Evolutionary conservation across 1,139 yeast species (phyloP).

Genomic region (Blastobotrys apis): DNA sequence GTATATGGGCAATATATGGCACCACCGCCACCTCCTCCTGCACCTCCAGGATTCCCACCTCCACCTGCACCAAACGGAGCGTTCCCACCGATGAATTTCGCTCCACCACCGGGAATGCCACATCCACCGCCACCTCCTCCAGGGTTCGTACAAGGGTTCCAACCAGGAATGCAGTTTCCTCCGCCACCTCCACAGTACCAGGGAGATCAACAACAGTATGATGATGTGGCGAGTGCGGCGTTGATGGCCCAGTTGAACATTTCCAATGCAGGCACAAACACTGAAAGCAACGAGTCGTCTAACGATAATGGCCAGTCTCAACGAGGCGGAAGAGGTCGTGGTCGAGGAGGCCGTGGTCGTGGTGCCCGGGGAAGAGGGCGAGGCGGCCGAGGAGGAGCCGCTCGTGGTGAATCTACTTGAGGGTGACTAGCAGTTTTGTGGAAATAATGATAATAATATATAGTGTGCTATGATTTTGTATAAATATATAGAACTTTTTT

Average conservation of each 20-base stretch:
- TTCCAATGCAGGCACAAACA: conserved; percentile 9
- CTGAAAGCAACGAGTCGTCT: background rate
- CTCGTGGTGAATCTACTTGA: too few species aligned
- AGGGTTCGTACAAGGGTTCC: too few species aligned
- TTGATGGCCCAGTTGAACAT: conserved; percentile 31
- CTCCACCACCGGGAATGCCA: conserved; percentile 12
- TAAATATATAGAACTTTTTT: background rate
- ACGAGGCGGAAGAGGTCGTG: conserved; percentile 29
- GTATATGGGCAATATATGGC: conserved; percentile 33
- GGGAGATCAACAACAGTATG: conserved; percentile 25
- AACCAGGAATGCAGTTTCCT: conserved; percentile 17
- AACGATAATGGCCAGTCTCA: conserved; percentile 18
- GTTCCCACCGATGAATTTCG: conserved; percentile 18
- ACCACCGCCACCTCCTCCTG: conserved; percentile 30
- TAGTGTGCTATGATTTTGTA: too few species aligned
- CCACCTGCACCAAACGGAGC: conserved; percentile 14
- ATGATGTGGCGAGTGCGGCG: conserved; percentile 31
- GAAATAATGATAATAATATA: background rate
- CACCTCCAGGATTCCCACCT: conserved; percentile 30
- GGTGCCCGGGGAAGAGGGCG: conserved; percentile 28
- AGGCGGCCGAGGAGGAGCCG: conserved; percentile 17
- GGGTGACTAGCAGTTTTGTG: background rate
- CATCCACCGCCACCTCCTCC: conserved; percentile 21
- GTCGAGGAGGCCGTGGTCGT: conserved; percentile 33
- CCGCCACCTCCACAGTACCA: conserved; percentile 23